These are phyloP conservation scores for Syncephalastrum monosporum DNA, from an alignment of 371 early-diverging fungal genomes.

Conservation along the genomic window DNA sequence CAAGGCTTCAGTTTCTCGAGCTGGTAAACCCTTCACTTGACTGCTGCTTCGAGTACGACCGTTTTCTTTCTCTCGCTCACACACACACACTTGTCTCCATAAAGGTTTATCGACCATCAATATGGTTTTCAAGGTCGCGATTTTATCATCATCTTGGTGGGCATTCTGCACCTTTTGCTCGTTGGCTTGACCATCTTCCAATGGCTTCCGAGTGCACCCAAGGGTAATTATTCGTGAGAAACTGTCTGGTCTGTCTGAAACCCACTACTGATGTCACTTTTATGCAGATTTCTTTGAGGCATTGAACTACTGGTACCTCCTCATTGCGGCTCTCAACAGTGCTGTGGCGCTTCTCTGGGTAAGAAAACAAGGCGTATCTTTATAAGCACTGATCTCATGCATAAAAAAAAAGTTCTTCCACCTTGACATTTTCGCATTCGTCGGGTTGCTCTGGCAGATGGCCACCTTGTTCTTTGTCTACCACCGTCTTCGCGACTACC, in stretches of 20 bases:
- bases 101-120: conserved; percentile 36
- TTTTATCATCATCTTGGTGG: conserved; percentile 34
- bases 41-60: background rate
- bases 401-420: conserved; percentile 24
- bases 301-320: conserved; percentile 45
- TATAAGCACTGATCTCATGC: background rate
- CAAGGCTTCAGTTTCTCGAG: conserved; percentile 39
- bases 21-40: conserved; percentile 24
- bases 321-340: conserved; percentile 35
- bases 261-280: background rate
- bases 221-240: conserved; percentile 24
- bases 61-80: conserved; percentile 2
- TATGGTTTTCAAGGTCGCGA: conserved; percentile 36
- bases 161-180: conserved; percentile 35
- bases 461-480: conserved; percentile 40
- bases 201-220: conserved; percentile 45
- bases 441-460: conserved; percentile 42
- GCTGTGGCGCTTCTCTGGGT: conserved; percentile 36
- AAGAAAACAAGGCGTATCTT: conserved; percentile 5
- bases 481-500: conserved; percentile 44
- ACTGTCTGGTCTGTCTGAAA: background rate
- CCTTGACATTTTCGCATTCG: conserved; percentile 38
- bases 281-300: conserved; percentile 39
- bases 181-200: conserved; percentile 49
- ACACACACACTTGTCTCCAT: no score